Conservation (phyloP, 1,284 basidiomycete species). For the Ustilago hordei region DNA sequence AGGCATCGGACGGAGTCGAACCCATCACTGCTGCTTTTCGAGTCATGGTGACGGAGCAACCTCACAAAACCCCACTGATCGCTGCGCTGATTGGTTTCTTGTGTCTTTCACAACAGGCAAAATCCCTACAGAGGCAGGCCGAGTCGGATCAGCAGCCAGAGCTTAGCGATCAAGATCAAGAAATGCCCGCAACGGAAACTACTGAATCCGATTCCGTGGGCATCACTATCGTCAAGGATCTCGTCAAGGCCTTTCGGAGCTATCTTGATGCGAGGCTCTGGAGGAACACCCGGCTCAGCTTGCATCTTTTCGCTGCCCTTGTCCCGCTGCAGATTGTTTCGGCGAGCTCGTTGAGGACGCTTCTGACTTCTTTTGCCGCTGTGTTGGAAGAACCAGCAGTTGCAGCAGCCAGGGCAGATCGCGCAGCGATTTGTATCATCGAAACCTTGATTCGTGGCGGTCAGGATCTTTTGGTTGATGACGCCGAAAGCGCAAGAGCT, state of each 20-base stretch:
- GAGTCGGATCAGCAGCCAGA: not conserved
- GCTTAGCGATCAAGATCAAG: conserved; percentile 1
- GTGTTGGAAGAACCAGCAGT: conserved; percentile 91
- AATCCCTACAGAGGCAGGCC: conserved; percentile 8
- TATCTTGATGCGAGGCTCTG: conserved; percentile 66
- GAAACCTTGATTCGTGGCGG: conserved; percentile 76
- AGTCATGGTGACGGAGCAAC: conserved; percentile 63
- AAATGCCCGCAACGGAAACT: not conserved
- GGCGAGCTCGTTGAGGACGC: conserved; percentile 79
- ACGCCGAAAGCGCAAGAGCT: conserved; percentile 23
- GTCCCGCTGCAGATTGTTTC: conserved; percentile 78
- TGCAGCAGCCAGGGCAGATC: conserved; percentile 84
- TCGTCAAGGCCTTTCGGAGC: conserved; percentile 62
- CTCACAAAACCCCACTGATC: conserved; percentile 57
- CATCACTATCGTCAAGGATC: conserved; percentile 57
- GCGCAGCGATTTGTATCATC: conserved; percentile 84
- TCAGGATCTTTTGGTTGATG: conserved; percentile 44
- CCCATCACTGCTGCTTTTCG: conserved; percentile 57
- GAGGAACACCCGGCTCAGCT: conserved; percentile 63
- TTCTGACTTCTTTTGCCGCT: conserved; percentile 82
- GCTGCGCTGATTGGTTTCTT: conserved; percentile 66
- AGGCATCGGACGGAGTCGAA: conserved; percentile 39
- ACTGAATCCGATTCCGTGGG: conserved; percentile 51
- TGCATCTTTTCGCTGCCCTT: conserved; percentile 61
- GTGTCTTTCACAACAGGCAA: conserved; percentile 45